Evolutionary conservation across 1,139 yeast species (phyloP).

Genomic region (Saccharomyces hybrid): DNA sequence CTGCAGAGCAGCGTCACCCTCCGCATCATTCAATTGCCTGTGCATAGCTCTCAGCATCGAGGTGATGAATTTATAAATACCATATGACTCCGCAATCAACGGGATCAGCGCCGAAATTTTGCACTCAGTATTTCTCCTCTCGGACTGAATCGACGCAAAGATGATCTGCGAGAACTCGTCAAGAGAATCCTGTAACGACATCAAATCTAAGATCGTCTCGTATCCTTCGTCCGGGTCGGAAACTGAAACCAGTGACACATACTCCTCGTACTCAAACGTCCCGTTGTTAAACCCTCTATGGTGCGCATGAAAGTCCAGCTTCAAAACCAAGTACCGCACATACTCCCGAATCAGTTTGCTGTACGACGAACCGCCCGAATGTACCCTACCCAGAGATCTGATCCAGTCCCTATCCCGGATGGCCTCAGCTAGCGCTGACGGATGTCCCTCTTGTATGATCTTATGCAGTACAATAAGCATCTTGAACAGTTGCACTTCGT

Average conservation of each 20-base stretch:
- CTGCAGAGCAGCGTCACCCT: conserved; percentile 58
- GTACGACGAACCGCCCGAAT: conserved; percentile 39
- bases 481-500: conserved; percentile 79
- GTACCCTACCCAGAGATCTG: conserved; percentile 40
- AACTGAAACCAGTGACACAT: conserved; percentile 76
- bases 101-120: conserved; percentile 86
- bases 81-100: conserved; percentile 86
- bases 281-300: conserved; percentile 84
- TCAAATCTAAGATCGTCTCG: conserved; percentile 76
- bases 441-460: conserved; percentile 95
- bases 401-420: conserved; percentile 64
- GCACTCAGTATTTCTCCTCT: conserved; percentile 53
- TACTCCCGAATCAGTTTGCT: conserved; percentile 74
- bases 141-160: conserved; percentile 55
- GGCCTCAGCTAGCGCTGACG: conserved; percentile 74
- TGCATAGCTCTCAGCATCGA: conserved; percentile 89
- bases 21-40: conserved; percentile 54
- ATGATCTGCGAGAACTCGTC: conserved; percentile 73
- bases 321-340: conserved; percentile 58
- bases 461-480: conserved; percentile 84
- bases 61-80: conserved; percentile 80
- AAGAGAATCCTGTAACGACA: conserved; percentile 78
- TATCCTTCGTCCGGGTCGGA: conserved; percentile 95
- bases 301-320: conserved; percentile 72
- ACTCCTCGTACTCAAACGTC: conserved; percentile 92